Percentiles rank a stretch among this genome's conserved stretches.
These are phyloP conservation scores for Ascoidea rubescens DNA, from an alignment of 805 yeast species.

Conservation along the genomic window DNA sequence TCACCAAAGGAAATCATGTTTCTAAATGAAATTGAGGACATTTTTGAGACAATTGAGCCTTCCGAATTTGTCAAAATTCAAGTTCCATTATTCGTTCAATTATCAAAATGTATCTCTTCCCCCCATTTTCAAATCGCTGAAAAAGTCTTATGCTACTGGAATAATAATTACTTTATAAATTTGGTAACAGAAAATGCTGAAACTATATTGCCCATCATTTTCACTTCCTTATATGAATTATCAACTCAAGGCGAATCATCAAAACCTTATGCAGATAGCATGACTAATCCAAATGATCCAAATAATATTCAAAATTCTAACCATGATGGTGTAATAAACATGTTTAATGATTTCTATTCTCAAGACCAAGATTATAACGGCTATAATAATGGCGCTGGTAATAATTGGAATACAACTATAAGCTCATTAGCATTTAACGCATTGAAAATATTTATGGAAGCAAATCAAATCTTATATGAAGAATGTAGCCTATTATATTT, in stretches of 20 bases:
- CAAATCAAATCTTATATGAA: constrained; percentile 81
- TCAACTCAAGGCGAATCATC: constrained; percentile 22
- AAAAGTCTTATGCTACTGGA: constrained; percentile 87
- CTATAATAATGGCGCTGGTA: constrained; percentile 7
- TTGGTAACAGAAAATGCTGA: constrained; percentile 87
- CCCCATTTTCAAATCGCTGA: constrained; percentile 97
- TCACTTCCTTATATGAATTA: constrained; percentile 78
- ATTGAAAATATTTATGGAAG: constrained; percentile 80
- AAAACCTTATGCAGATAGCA: background rate
- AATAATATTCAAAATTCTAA: background rate
- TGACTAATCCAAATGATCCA: too few species aligned
- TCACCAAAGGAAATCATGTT: constrained; percentile 95
- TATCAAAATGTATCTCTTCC: constrained; percentile 84
- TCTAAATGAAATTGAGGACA: constrained; percentile 90
- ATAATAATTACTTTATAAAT: constrained; percentile 84
- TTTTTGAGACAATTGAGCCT: constrained; percentile 92
- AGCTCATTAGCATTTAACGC: constrained; percentile 87
- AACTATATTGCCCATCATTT: constrained; percentile 82
- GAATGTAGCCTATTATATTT: constrained; percentile 84
- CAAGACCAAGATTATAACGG: constrained; percentile 10
- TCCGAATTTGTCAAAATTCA: constrained; percentile 82
- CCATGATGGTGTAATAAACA: background rate
- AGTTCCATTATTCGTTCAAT: constrained; percentile 85
- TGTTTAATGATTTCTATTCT: constrained; percentile 13
- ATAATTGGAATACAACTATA: constrained; percentile 88